Evolutionary conservation across 768 basidiomycete genomes (phyloP).

Genomic region (Hortiboletus campestris): DNA sequence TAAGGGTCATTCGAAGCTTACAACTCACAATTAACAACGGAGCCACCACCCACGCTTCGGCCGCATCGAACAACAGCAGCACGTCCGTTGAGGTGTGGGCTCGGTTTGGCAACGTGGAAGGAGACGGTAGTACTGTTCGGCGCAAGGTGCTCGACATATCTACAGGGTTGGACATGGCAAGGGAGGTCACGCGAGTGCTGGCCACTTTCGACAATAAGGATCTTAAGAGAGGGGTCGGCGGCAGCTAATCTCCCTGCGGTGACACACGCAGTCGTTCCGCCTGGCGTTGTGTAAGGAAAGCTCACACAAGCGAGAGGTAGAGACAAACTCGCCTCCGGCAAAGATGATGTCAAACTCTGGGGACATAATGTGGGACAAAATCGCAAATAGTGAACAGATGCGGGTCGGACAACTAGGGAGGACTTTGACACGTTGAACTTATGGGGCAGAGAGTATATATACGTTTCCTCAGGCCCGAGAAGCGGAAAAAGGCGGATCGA

Average conservation of each 20-base stretch:
- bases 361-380: neutral
- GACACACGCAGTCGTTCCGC: slow-evolving; percentile 55
- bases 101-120: slow-evolving; percentile 38
- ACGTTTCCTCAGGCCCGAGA: neutral
- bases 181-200: slow-evolving; percentile 46
- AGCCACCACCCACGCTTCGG: slow-evolving; percentile 60
- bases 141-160: slow-evolving; percentile 43
- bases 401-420: no score
- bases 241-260: slow-evolving; percentile 49
- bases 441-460: neutral
- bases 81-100: slow-evolving; percentile 46
- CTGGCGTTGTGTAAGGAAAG: slow-evolving; percentile 14
- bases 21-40: slow-evolving; percentile 54
- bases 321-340: slow-evolving; percentile 45
- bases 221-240: slow-evolving; percentile 52
- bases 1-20: no score
- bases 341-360: slow-evolving; percentile 50
- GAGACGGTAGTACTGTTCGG: slow-evolving; percentile 44
- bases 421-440: no score
- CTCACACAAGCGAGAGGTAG: no score
- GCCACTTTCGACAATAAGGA: slow-evolving; percentile 62
- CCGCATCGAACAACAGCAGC: slow-evolving; percentile 44
- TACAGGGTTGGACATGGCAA: slow-evolving; percentile 52
- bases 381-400: neutral
- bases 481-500: no score